These are phyloP conservation scores for Coniochaeta sp. DNA, from an alignment of 2,329 filamentous ascomycete species.

Conservation along the genomic window DNA sequence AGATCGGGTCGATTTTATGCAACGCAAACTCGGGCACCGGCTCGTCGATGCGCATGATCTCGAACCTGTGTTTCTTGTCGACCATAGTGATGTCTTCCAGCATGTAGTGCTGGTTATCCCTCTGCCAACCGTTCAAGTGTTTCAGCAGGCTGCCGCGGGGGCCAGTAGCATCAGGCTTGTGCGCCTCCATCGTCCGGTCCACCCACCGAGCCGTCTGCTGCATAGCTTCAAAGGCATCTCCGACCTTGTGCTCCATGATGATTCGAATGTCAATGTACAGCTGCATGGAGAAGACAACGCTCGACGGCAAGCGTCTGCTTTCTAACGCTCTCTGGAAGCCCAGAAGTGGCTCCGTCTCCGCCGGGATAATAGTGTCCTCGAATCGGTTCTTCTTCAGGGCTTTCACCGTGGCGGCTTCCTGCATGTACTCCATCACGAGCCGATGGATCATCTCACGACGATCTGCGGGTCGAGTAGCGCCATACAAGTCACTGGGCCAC, in stretches of 20 bases:
- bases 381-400: slow-evolving; percentile 15
- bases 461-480: slow-evolving; percentile 7
- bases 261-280: slow-evolving; percentile 22
- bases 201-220: slow-evolving; percentile 11
- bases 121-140: slow-evolving; percentile 5
- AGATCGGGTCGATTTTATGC: slow-evolving; percentile 15
- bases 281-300: slow-evolving; percentile 20
- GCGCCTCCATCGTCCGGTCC: slow-evolving; percentile 7
- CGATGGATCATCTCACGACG: slow-evolving; percentile 12
- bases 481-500: slow-evolving; percentile 18
- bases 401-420: slow-evolving; percentile 17
- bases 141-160: background rate
- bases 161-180: slow-evolving; percentile 8
- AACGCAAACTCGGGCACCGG: slow-evolving; percentile 12
- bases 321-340: slow-evolving; percentile 15
- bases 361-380: slow-evolving; percentile 11
- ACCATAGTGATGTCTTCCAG: slow-evolving; percentile 13
- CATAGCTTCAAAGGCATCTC: slow-evolving; percentile 12
- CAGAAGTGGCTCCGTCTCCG: slow-evolving; percentile 19
- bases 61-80: slow-evolving; percentile 11
- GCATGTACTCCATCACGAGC: slow-evolving; percentile 13
- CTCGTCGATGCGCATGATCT: slow-evolving; percentile 6
- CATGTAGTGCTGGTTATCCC: slow-evolving; percentile 11
- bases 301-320: slow-evolving; percentile 11
- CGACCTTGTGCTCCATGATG: slow-evolving; percentile 16